phyloP scores from a whole-genome alignment of 495 filamentous ascomycete genomes.

The Chaetomidium leptoderma region DNA sequence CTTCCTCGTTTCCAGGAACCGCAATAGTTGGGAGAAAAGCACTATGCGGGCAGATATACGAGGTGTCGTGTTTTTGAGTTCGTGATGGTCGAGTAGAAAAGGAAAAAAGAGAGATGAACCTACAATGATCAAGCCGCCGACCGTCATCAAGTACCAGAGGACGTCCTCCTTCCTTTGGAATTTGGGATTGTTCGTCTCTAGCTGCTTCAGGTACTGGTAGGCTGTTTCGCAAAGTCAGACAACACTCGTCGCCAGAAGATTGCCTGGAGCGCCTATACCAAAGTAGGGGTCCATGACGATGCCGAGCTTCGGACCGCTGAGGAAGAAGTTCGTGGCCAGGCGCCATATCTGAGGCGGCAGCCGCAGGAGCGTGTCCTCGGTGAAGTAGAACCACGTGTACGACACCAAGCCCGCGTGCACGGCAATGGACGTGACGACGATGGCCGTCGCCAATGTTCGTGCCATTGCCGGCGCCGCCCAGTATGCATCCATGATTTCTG shows the following conservation, averaged over 20 bases:
- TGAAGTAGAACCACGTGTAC: conserved; percentile 54
- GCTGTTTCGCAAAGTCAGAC: conserved; percentile 24
- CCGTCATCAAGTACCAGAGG: conserved; percentile 47
- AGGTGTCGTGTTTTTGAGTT: conserved; percentile 48
- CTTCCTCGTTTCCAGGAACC: conserved; percentile 99
- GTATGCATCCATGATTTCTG: conserved; percentile 57
- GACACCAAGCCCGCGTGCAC: conserved; percentile 53
- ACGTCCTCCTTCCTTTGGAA: conserved; percentile 45
- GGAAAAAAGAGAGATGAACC: conserved; percentile 25
- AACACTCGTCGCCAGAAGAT: conserved; percentile 7
- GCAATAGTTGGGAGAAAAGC: conserved; percentile 67
- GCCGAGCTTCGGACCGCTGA: conserved; percentile 58
- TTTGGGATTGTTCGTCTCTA: conserved; percentile 40
- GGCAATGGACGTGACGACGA: conserved; percentile 58
- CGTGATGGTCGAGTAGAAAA: conserved; percentile 2
- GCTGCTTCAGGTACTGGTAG: conserved; percentile 43
- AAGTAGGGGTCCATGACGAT: conserved; percentile 84
- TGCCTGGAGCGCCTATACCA: conserved; percentile 44
- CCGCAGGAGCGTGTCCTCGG: conserved; percentile 51
- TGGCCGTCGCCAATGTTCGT: conserved; percentile 65
- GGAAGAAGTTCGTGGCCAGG: conserved; percentile 64
- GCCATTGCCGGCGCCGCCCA: conserved; percentile 67
- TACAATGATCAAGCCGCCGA: conserved; percentile 44
- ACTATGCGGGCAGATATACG: conserved; percentile 95
- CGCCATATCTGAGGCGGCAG: conserved; percentile 56